phyloP scores from a whole-genome alignment of 306 rosid species.

The Fragaria ananassa region DNA sequence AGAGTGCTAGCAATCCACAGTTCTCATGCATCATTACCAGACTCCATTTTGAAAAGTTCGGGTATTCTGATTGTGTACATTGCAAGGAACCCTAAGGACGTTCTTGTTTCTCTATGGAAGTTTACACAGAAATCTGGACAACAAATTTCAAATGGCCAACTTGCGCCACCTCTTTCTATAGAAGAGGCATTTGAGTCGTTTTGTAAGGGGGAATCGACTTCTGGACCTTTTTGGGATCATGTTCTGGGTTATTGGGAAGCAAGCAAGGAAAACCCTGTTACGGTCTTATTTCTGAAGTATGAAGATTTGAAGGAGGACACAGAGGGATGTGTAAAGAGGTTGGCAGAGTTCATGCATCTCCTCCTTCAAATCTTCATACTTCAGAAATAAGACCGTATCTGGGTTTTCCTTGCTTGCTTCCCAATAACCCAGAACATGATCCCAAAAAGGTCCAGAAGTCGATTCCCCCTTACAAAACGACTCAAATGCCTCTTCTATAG shows the following conservation, averaged over 20 bases:
- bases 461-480: conserved; percentile 35
- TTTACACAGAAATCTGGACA: conserved; percentile 7
- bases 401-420: conserved; percentile 38
- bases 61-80: conserved; percentile 31
- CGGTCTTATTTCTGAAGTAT: conserved; percentile 48
- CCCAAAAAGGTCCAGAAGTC: conserved; percentile 43
- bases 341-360: conserved; percentile 45
- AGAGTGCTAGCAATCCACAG: conserved; percentile 26
- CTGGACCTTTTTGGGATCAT: conserved; percentile 50
- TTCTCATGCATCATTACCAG: conserved; percentile 20
- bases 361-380: conserved; percentile 47
- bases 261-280: conserved; percentile 33
- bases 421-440: conserved; percentile 45
- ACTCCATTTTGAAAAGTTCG: background rate
- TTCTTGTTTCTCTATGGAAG: conserved; percentile 36
- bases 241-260: conserved; percentile 43
- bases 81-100: conserved; percentile 32
- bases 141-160: background rate
- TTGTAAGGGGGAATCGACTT: conserved; percentile 30
- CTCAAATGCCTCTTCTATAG: conserved; percentile 45
- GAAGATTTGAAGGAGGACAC: conserved; percentile 43
- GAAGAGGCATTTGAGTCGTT: conserved; percentile 50
- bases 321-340: conserved; percentile 13
- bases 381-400: conserved; percentile 41
- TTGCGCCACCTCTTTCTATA: background rate